Conservation (phyloP, 129 eudicot genomes). For the Centrapalus pauciflorus region DNA sequence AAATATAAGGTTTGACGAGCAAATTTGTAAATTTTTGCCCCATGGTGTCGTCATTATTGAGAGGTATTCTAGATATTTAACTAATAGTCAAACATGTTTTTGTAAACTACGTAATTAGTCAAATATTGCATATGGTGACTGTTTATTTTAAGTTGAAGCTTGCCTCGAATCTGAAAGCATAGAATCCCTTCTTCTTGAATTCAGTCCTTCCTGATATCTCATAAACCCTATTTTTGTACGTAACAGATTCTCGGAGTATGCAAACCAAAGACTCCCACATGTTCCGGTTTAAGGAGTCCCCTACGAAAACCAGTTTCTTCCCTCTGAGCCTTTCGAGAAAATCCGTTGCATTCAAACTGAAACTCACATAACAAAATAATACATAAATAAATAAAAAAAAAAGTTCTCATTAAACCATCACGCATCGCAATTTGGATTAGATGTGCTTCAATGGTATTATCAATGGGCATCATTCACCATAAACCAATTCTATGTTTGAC, state of each 20-base stretch:
- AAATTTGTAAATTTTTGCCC: too few relatives aligned
- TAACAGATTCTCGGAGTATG: slow-evolving; percentile 58
- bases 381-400: neutral
- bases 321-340: slow-evolving; percentile 86
- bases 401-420: neutral
- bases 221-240: slow-evolving; percentile 56
- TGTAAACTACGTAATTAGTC: too few relatives aligned
- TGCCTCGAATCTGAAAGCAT: slow-evolving; percentile 93
- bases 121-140: too few relatives aligned
- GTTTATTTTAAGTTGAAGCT: slow-evolving; percentile 26
- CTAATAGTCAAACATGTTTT: neutral
- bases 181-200: slow-evolving; percentile 86
- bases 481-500: neutral
- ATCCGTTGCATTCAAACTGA: slow-evolving; percentile 79
- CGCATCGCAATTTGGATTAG: neutral
- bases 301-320: slow-evolving; percentile 80
- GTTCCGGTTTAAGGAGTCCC: slow-evolving; percentile 91
- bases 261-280: slow-evolving; percentile 99
- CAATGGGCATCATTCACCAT: neutral
- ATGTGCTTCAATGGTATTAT: neutral
- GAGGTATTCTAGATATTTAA: neutral
- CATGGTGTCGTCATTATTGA: neutral
- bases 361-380: neutral
- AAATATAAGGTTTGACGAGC: neutral
- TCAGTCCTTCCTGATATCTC: slow-evolving; percentile 76